Conservation (phyloP, 208 protist species). For the Leishmania braziliensis region DNA sequence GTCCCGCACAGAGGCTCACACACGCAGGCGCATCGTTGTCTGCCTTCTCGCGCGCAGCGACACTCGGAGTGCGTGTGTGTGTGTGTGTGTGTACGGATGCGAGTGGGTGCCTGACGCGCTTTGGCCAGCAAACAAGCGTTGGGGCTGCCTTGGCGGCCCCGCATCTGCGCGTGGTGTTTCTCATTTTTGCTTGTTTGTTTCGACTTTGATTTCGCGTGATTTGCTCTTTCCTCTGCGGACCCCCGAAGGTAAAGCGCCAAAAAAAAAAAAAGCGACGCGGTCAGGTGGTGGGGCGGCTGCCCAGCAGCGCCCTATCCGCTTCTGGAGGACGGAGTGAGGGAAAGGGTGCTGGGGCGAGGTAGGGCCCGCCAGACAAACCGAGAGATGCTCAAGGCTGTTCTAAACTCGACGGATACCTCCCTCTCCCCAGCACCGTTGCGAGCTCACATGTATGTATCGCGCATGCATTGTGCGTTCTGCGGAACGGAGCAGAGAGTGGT, state of each 20-base stretch:
- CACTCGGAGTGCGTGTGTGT: background rate
- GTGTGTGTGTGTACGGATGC: background rate
- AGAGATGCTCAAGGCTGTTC: no score
- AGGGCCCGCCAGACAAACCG: no score
- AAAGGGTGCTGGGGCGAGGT: no score
- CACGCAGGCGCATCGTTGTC: background rate
- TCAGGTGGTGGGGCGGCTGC: background rate
- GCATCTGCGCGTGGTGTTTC: background rate
- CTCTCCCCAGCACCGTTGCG: no score
- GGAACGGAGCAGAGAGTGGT: no score
- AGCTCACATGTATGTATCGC: no score
- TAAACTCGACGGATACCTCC: no score
- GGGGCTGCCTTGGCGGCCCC: no score
- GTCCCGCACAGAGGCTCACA: background rate
- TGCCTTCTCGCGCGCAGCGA: background rate
- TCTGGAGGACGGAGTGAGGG: background rate
- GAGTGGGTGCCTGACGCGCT: no score
- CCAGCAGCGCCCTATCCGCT: background rate
- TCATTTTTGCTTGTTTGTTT: background rate
- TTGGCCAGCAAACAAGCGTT: no score
- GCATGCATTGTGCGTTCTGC: no score
- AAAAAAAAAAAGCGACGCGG: background rate
- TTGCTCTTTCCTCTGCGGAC: background rate
- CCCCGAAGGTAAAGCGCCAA: background rate
- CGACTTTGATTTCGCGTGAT: background rate